Evolutionary conservation across 257 asterid species (phyloP).

Genomic region (Cordia subcordata): DNA sequence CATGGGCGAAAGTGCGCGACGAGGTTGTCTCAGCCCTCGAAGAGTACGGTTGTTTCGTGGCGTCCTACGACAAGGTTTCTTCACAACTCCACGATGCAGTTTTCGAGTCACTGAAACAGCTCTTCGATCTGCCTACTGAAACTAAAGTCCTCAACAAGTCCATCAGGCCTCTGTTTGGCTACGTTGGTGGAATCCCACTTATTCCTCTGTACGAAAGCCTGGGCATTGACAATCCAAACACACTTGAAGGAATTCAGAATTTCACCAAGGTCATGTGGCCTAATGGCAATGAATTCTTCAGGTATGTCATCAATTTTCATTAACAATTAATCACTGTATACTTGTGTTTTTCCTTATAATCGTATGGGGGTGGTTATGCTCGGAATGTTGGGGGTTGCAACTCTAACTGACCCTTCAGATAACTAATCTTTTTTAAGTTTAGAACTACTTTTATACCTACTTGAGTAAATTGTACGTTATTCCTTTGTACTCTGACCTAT

Average conservation of each 20-base stretch:
- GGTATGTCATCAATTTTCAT: constrained; percentile 31
- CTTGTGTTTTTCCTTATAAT: no score
- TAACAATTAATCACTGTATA: no score
- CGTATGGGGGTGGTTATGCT: no score
- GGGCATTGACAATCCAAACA: constrained; percentile 68
- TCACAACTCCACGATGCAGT: constrained; percentile 28
- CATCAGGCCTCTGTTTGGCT: constrained; percentile 60
- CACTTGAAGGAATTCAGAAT: constrained; percentile 36
- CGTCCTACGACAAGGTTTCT: constrained; percentile 39
- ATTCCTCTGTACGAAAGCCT: constrained; percentile 73
- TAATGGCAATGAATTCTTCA: constrained; percentile 39
- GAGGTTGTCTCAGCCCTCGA: constrained; percentile 47
- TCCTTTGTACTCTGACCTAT: no score
- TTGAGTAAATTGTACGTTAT: no score
- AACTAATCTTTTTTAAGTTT: no score
- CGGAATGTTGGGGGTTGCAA: no score
- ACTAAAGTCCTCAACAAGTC: constrained; percentile 64
- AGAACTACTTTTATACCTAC: no score
- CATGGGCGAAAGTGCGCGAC: constrained; percentile 38
- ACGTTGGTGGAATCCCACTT: constrained; percentile 65
- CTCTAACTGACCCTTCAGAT: no score
- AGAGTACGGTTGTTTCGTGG: constrained; percentile 69
- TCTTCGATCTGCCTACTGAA: constrained; percentile 60
- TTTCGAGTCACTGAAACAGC: constrained; percentile 30
- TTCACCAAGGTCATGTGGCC: constrained; percentile 70